These are phyloP conservation scores for Teunomyces aglyptinius DNA, from an alignment of 805 yeast genomes.

Conservation along the genomic window DNA sequence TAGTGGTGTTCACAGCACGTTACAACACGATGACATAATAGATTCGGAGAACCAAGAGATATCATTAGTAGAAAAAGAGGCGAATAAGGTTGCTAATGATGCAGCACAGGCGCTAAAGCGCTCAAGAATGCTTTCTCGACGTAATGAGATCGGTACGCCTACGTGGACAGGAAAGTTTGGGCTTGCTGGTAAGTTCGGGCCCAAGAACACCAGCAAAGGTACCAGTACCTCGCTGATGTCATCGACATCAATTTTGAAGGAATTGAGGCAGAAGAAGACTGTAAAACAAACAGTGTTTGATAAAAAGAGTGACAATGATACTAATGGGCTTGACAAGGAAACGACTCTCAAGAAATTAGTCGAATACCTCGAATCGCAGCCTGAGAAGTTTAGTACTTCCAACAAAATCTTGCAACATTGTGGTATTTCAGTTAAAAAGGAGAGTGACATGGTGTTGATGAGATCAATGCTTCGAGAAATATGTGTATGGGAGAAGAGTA, in stretches of 20 bases:
- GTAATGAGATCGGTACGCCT: conserved; percentile 67
- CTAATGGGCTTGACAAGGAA: conserved; percentile 13
- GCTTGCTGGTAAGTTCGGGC: conserved; percentile 60
- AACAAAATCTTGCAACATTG: conserved; percentile 44
- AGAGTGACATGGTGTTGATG: conserved; percentile 56
- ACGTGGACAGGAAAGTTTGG: conserved; percentile 98
- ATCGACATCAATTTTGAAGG: conserved; percentile 50
- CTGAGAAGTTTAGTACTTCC: conserved; percentile 46
- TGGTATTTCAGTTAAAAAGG: conserved; percentile 28
- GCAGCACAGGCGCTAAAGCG: conserved; percentile 57
- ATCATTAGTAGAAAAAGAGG: conserved; percentile 60
- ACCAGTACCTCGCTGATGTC: conserved; percentile 19
- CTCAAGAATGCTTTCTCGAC: conserved; percentile 54
- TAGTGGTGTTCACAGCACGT: conserved; percentile 68
- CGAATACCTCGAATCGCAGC: conserved; percentile 33
- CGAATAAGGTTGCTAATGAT: conserved; percentile 51
- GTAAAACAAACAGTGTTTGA: conserved; percentile 22
- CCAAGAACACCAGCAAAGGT: not conserved
- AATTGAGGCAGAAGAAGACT: conserved; percentile 44
- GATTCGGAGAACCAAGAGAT: conserved; percentile 53
- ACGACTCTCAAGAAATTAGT: conserved; percentile 36
- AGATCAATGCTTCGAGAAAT: conserved; percentile 68
- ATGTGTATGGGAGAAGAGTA: conserved; percentile 61
- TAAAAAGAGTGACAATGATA: not conserved
- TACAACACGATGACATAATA: conserved; percentile 77